phyloP scores from a whole-genome alignment of 352 stramenopile species.

The Globisporangium mamillatum region DNA sequence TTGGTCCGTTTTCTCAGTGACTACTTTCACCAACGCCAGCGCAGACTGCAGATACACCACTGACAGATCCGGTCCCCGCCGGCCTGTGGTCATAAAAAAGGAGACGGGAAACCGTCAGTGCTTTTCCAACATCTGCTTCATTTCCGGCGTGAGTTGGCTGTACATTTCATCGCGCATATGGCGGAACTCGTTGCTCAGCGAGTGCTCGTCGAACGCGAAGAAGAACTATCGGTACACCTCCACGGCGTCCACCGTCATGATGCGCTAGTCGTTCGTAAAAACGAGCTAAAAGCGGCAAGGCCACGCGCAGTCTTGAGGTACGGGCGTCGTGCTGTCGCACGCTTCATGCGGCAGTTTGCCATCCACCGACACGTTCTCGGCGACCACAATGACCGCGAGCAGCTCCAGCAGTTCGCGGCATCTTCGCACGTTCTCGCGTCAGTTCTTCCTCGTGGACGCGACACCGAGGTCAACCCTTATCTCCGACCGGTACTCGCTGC shows the following conservation, averaged over 20 bases:
- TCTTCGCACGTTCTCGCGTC: not conserved
- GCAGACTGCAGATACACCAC: not conserved
- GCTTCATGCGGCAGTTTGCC: not conserved
- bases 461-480: not conserved
- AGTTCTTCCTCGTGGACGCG: not conserved
- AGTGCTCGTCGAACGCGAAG: constrained; percentile 1
- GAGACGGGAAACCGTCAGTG: not conserved
- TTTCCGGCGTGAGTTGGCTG: not conserved
- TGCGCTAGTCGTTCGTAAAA: not conserved
- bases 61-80: not conserved
- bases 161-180: not conserved
- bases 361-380: not conserved
- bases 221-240: constrained; percentile 1
- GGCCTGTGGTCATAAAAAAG: not conserved
- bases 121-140: not conserved
- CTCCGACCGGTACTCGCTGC: not conserved
- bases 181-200: not conserved
- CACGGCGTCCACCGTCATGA: not conserved
- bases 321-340: not conserved
- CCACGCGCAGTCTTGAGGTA: not conserved
- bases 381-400: not conserved
- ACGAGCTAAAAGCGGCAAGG: not conserved
- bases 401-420: not conserved
- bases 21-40: not conserved
- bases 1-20: not conserved